Evolutionary conservation across 495 filamentous ascomycete species (phyloP).

Genomic region (Aspergillus steynii): DNA sequence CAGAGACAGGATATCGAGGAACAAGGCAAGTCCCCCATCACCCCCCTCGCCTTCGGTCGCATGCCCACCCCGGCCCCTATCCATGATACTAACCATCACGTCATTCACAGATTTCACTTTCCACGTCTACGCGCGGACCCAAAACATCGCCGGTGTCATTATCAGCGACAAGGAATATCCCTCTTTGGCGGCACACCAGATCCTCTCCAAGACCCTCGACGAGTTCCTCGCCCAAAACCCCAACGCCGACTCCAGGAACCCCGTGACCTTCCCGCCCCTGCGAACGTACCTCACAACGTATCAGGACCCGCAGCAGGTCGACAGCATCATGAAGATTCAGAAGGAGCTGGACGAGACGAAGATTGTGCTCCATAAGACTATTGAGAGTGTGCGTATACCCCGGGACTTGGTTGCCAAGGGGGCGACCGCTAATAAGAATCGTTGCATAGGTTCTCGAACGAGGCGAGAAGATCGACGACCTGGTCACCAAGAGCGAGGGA

Average conservation of each 20-base stretch:
- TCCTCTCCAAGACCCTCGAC: slow-evolving; percentile 88
- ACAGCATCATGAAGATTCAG: slow-evolving; percentile 93
- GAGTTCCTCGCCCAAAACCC: slow-evolving; percentile 87
- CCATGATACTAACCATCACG: slow-evolving; percentile 57
- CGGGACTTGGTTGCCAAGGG: neutral
- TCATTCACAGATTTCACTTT: slow-evolving; percentile 49
- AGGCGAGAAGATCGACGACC: slow-evolving; percentile 82
- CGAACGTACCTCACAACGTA: slow-evolving; percentile 82
- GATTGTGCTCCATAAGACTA: slow-evolving; percentile 94
- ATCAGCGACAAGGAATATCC: slow-evolving; percentile 92
- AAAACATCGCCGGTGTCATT: slow-evolving; percentile 85
- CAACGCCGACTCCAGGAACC: slow-evolving; percentile 43
- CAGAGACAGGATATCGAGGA: slow-evolving; percentile 91
- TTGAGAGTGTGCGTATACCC: slow-evolving; percentile 25
- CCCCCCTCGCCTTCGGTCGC: neutral
- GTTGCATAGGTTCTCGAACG: slow-evolving; percentile 67
- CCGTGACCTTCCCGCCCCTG: slow-evolving; percentile 64
- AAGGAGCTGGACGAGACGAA: slow-evolving; percentile 97
- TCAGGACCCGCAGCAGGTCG: slow-evolving; percentile 85
- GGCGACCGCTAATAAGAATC: neutral
- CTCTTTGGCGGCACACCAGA: slow-evolving; percentile 84
- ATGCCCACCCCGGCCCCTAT: slow-evolving; percentile 4
- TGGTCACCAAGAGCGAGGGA: slow-evolving; percentile 86
- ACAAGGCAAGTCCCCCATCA: slow-evolving; percentile 50
- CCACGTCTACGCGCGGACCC: slow-evolving; percentile 85